Evolutionary conservation across 2,329 filamentous ascomycete genomes (phyloP).

Genomic region (Madurella mycetomatis): DNA sequence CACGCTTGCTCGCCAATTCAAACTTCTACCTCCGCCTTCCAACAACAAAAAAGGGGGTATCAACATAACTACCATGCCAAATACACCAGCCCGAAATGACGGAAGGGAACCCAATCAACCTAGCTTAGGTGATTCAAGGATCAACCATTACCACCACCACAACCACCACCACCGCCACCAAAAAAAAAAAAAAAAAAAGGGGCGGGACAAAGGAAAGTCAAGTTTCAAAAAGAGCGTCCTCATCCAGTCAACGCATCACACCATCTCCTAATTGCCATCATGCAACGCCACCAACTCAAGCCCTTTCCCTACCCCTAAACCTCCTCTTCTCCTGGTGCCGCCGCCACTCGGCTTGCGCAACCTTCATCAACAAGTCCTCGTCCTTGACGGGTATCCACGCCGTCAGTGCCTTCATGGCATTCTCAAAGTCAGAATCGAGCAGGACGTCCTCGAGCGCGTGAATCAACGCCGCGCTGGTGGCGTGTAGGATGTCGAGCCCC

Average conservation of each 20-base stretch:
- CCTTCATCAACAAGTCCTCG: conserved; percentile 85
- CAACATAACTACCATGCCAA: not conserved
- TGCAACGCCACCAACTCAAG: not conserved
- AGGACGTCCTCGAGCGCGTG: conserved; percentile 86
- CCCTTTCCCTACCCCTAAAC: not conserved
- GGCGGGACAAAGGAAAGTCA: not conserved
- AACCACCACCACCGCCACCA: too few relatives aligned
- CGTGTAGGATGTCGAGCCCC: conserved; percentile 84
- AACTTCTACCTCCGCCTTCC: too few relatives aligned
- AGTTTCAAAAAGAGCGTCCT: too few relatives aligned
- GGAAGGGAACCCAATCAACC: too few relatives aligned
- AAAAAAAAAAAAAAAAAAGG: not conserved
- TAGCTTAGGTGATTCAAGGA: too few relatives aligned
- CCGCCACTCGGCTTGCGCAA: conserved; percentile 85
- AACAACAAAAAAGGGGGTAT: not conserved
- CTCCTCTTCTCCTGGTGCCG: conserved; percentile 46
- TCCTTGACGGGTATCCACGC: conserved; percentile 93
- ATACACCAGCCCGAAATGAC: not conserved
- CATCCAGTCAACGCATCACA: too few relatives aligned
- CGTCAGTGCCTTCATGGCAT: conserved; percentile 94
- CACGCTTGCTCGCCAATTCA: too few relatives aligned
- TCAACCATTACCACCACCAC: not conserved
- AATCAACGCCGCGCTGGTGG: conserved; percentile 82
- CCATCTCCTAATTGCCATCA: too few relatives aligned
- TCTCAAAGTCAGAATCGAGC: conserved; percentile 91